Conservation (phyloP, 768 basidiomycete species). For the Trametes cingulata region DNA sequence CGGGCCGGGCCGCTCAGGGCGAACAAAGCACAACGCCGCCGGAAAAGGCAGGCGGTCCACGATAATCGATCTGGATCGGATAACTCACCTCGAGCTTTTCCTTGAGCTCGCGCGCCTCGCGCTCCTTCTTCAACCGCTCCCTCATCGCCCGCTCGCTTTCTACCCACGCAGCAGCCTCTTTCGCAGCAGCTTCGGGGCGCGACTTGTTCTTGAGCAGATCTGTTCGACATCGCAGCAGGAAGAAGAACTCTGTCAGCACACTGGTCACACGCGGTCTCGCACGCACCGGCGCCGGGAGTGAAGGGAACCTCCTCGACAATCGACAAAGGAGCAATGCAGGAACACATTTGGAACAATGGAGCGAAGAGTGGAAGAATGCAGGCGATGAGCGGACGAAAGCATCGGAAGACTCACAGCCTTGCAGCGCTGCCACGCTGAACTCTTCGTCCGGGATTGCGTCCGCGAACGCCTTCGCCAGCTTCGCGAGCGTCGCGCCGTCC, state of each 20-base stretch:
- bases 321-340: slow-evolving; percentile 17
- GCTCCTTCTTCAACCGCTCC: slow-evolving; percentile 72
- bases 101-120: slow-evolving; percentile 67
- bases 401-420: slow-evolving; percentile 70
- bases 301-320: slow-evolving; percentile 9
- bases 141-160: slow-evolving; percentile 71
- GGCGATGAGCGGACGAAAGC: slow-evolving; percentile 23
- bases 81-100: slow-evolving; percentile 64
- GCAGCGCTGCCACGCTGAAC: slow-evolving; percentile 87
- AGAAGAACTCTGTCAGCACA: slow-evolving; percentile 29
- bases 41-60: slow-evolving; percentile 25
- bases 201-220: slow-evolving; percentile 86
- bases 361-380: slow-evolving; percentile 3
- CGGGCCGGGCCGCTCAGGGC: background rate
- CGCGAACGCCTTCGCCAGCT: slow-evolving; percentile 77
- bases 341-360: slow-evolving; percentile 12
- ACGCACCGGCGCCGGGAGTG: slow-evolving; percentile 21
- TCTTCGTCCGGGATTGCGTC: slow-evolving; percentile 82
- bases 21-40: background rate
- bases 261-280: slow-evolving; percentile 21
- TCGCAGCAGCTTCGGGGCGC: slow-evolving; percentile 73
- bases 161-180: slow-evolving; percentile 71
- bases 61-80: slow-evolving; percentile 24
- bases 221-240: slow-evolving; percentile 28
- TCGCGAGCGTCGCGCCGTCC: slow-evolving; percentile 59